These are phyloP conservation scores for Neocucurbitaria cava DNA, from an alignment of 2,329 filamentous ascomycete species.

Conservation along the genomic window DNA sequence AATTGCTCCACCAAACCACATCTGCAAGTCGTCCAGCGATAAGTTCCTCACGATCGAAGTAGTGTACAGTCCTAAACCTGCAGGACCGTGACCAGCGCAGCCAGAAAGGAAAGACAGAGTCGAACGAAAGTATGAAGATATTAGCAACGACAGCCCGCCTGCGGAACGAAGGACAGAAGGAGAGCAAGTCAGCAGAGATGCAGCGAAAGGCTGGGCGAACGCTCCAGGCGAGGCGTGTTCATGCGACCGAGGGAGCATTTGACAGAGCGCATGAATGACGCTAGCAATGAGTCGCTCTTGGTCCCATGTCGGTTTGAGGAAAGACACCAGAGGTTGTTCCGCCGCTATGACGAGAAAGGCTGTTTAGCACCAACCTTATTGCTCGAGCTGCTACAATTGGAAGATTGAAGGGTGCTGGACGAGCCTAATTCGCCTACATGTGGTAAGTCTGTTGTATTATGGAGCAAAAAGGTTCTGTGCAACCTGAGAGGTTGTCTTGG, in stretches of 20 bases:
- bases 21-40: constrained; percentile 41
- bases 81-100: constrained; percentile 41
- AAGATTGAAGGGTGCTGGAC: constrained; percentile 13
- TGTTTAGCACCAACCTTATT: constrained; percentile 33
- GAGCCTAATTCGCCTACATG: constrained; percentile 27
- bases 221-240: constrained; percentile 45
- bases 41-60: constrained; percentile 17
- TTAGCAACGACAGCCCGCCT: constrained; percentile 48
- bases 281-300: constrained; percentile 44
- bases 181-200: constrained; percentile 40
- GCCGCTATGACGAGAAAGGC: constrained; percentile 23
- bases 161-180: constrained; percentile 46
- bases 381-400: constrained; percentile 22
- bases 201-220: constrained; percentile 45
- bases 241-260: constrained; percentile 45
- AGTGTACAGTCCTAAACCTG: constrained; percentile 41
- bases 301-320: constrained; percentile 48
- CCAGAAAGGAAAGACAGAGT: constrained; percentile 28
- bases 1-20: constrained; percentile 38
- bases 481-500: constrained; percentile 39
- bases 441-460: constrained; percentile 19
- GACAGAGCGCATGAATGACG: constrained; percentile 47
- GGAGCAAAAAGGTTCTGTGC: constrained; percentile 29
- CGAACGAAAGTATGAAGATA: constrained; percentile 41
- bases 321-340: constrained; percentile 28